A percentile compares a stretch with the other conserved stretches of the same genome.
These are phyloP conservation scores for Metrosideros polymorpha DNA, from an alignment of 441 rosid species.

Conservation along the genomic window DNA sequence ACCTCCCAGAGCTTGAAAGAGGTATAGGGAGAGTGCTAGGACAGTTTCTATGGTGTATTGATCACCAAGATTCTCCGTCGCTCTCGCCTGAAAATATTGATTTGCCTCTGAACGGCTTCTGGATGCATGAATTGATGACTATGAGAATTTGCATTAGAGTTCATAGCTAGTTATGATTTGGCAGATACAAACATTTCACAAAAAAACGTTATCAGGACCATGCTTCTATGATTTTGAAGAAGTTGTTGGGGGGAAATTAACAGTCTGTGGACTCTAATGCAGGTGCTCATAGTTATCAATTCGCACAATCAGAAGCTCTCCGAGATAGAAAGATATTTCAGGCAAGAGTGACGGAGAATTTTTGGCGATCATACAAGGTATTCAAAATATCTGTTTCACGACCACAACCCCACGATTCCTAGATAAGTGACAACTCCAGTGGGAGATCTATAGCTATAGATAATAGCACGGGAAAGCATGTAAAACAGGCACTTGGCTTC, in stretches of 20 bases:
- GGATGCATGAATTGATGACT: constrained; percentile 10
- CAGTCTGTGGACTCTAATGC: not conserved
- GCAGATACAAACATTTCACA: not conserved
- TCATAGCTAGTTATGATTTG: not conserved
- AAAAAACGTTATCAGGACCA: not conserved
- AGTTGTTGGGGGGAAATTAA: not conserved
- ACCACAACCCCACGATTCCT: not conserved
- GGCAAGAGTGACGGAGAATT: constrained; percentile 68
- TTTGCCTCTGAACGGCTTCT: constrained; percentile 43
- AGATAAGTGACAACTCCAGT: not conserved
- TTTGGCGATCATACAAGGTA: not conserved
- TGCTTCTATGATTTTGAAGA: not conserved
- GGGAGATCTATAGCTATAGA: not conserved
- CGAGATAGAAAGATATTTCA: constrained; percentile 69
- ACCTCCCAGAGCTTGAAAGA: constrained; percentile 39
- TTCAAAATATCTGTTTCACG: too few relatives aligned
- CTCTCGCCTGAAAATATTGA: constrained; percentile 60
- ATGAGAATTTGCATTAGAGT: not conserved
- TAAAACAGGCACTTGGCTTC: not conserved
- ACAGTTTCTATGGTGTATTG: constrained; percentile 75
- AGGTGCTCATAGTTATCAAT: constrained; percentile 4
- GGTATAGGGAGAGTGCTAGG: constrained; percentile 17
- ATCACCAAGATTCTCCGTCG: constrained; percentile 53
- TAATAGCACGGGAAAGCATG: not conserved
- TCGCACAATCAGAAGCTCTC: constrained; percentile 16